Conservation (phyloP, 1,284 basidiomycete species). For the Trametes polyzona region DNA sequence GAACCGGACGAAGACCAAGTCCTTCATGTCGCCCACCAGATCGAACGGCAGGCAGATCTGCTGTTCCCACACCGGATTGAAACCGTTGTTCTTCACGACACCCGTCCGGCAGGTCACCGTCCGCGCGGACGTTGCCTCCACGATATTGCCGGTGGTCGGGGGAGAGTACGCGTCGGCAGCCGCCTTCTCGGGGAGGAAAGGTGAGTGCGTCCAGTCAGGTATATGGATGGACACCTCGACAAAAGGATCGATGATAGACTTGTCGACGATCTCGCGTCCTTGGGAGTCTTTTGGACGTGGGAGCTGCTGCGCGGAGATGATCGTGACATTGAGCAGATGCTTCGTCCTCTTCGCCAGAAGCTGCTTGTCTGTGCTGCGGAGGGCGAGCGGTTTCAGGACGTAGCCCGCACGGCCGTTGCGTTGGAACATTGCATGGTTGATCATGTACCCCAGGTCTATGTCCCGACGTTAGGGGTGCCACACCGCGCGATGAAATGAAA, state of each 20-base stretch:
- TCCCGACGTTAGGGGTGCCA: neutral
- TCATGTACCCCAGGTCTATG: constrained; percentile 83
- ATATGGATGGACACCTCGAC: constrained; percentile 81
- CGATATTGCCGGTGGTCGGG: constrained; percentile 27
- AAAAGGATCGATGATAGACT: constrained; percentile 69
- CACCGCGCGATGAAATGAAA: neutral
- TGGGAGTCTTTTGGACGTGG: constrained; percentile 73
- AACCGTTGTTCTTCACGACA: constrained; percentile 81
- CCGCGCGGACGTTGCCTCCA: constrained; percentile 46
- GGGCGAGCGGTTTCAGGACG: constrained; percentile 85
- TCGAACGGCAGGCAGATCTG: constrained; percentile 71
- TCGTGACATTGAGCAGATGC: constrained; percentile 70
- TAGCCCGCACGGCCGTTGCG: constrained; percentile 87
- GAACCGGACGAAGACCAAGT: constrained; percentile 84
- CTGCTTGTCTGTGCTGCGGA: constrained; percentile 72
- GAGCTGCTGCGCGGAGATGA: constrained; percentile 94
- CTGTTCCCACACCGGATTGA: constrained; percentile 90
- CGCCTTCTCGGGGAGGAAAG: constrained; percentile 35
- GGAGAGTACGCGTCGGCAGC: constrained; percentile 32
- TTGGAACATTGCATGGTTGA: constrained; percentile 95
- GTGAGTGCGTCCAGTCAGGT: constrained; percentile 66
- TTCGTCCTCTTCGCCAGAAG: constrained; percentile 56
- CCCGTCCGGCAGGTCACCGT: constrained; percentile 59
- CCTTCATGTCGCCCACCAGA: constrained; percentile 76
- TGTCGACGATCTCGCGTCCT: constrained; percentile 65